Percentiles rank a stretch among this genome's conserved stretches.
Evolutionary conservation across 2,329 filamentous ascomycete species (phyloP).

Genomic region (Drechslerella stenobrocha): DNA sequence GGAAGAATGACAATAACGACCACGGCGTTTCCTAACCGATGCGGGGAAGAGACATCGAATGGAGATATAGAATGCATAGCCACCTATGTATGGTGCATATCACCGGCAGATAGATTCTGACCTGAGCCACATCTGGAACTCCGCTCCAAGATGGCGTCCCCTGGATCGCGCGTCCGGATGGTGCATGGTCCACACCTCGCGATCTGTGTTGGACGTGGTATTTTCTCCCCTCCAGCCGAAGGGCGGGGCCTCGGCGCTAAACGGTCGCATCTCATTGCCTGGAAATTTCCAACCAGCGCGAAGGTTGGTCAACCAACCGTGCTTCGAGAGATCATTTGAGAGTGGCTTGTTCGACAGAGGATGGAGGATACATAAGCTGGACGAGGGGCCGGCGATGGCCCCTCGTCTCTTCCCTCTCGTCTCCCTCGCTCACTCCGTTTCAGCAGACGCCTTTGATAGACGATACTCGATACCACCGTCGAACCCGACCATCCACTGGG

Average conservation of each 20-base stretch:
- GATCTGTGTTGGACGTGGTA: conserved; percentile 8
- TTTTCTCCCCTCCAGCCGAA: background rate
- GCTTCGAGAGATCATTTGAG: background rate
- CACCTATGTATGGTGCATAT: too few species aligned
- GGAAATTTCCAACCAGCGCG: conserved; percentile 27
- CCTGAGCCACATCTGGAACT: too few species aligned
- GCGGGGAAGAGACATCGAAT: background rate
- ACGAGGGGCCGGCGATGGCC: conserved; percentile 13
- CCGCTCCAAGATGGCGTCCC: too few species aligned
- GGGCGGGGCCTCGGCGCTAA: conserved; percentile 22
- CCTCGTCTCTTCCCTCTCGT: too few species aligned
- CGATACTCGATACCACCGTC: background rate
- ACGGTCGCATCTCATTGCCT: conserved; percentile 25
- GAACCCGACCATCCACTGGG: too few species aligned
- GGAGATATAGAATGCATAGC: background rate
- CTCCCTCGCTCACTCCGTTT: conserved; percentile 15
- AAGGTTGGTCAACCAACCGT: conserved; percentile 7
- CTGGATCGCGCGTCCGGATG: too few species aligned
- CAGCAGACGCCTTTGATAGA: conserved; percentile 34
- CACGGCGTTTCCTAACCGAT: background rate
- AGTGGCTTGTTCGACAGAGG: background rate
- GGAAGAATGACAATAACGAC: background rate
- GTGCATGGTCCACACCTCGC: background rate
- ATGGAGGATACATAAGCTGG: conserved; percentile 31
- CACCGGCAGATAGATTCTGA: too few species aligned